Conservation (phyloP, 2,329 filamentous ascomycete genomes). For the Fusarium beomiforme region DNA sequence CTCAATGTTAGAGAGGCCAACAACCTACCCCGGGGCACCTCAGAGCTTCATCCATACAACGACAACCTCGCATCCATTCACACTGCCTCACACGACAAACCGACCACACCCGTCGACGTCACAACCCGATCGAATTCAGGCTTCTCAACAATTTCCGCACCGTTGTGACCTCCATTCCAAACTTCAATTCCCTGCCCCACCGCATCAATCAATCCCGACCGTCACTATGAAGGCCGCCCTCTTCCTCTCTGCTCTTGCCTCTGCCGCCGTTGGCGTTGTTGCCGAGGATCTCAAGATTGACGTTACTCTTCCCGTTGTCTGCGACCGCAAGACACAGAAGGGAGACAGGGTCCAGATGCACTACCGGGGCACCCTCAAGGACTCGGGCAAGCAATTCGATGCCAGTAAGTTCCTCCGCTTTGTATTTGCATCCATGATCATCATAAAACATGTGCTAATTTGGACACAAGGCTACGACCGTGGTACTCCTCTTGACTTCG, state of each 20-base stretch:
- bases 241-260: conserved; percentile 61
- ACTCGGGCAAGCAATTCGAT: conserved; percentile 83
- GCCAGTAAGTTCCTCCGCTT: conserved; percentile 61
- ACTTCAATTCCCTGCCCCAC: conserved; percentile 19
- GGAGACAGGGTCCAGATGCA: conserved; percentile 88
- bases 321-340: conserved; percentile 78
- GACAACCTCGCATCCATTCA: conserved; percentile 27
- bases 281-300: conserved; percentile 78
- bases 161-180: conserved; percentile 5
- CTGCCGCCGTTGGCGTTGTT: conserved; percentile 60
- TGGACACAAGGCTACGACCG: conserved; percentile 72
- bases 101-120: conserved; percentile 39
- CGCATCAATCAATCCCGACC: conserved; percentile 16
- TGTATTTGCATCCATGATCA: conserved; percentile 3
- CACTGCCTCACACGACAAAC: conserved; percentile 25
- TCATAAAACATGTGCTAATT: conserved; percentile 12
- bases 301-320: conserved; percentile 77
- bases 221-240: conserved; percentile 61
- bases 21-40: not conserved
- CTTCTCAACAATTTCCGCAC: conserved; percentile 16
- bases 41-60: conserved; percentile 10
- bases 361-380: conserved; percentile 83
- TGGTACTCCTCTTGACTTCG: conserved; percentile 79
- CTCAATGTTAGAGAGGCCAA: conserved; percentile 14
- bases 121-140: conserved; percentile 25